Conservation (phyloP, 805 yeast genomes). For the Pichia manshurica region DNA sequence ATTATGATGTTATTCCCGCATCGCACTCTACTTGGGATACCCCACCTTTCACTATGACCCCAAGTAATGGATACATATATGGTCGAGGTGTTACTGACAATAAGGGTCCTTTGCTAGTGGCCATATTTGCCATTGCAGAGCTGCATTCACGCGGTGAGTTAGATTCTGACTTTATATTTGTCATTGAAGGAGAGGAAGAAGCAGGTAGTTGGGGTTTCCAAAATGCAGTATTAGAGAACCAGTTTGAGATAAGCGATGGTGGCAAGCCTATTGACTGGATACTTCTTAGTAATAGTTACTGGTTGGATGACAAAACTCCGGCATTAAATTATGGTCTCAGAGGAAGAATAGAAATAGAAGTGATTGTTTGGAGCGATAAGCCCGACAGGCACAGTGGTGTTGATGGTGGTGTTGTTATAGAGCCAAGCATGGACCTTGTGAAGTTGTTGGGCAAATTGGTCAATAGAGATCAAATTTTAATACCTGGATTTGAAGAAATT, state of each 20-base stretch:
- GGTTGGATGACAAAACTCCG: constrained; percentile 87
- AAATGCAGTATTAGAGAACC: constrained; percentile 50
- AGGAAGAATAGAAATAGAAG: constrained; percentile 80
- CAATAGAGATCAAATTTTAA: constrained; percentile 47
- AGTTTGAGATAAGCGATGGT: constrained; percentile 49
- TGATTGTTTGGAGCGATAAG: constrained; percentile 61
- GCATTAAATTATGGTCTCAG: constrained; percentile 91
- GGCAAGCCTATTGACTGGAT: constrained; percentile 67
- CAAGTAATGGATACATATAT: constrained; percentile 77
- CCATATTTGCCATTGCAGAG: constrained; percentile 81
- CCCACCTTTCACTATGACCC: constrained; percentile 70
- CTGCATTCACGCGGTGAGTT: constrained; percentile 47
- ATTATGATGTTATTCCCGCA: constrained; percentile 90
- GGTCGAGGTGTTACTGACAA: constrained; percentile 94
- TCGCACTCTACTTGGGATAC: constrained; percentile 61
- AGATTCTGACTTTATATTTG: constrained; percentile 67
- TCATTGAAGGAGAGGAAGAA: constrained; percentile 95
- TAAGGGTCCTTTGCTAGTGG: constrained; percentile 87
- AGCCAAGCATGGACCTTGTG: constrained; percentile 83
- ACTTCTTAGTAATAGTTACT: constrained; percentile 81
- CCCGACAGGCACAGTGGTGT: constrained; percentile 96
- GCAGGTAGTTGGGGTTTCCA: constrained; percentile 85
- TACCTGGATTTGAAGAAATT: constrained; percentile 45
- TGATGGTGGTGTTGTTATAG: constrained; percentile 86
- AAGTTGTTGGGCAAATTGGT: constrained; percentile 63